A percentile compares a stretch with the other conserved stretches of the same genome.
These are phyloP conservation scores for Bimuria novae-zelandiae DNA, from an alignment of 2,329 filamentous ascomycete species.

Conservation along the genomic window DNA sequence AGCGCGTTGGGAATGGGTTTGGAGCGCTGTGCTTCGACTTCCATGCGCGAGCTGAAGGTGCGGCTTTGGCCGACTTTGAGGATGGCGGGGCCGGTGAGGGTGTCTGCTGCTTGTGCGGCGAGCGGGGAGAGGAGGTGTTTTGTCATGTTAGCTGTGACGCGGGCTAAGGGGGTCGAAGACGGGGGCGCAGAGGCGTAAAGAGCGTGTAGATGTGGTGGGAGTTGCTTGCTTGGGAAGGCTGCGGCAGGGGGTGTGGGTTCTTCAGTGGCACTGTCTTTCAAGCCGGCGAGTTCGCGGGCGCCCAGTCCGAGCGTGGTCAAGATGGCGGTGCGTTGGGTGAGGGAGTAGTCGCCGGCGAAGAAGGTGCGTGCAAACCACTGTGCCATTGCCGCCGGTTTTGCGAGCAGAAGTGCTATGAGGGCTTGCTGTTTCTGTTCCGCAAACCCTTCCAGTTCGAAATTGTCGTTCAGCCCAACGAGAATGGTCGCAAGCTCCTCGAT, in stretches of 20 bases:
- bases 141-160: conserved; percentile 69
- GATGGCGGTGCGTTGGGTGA: conserved; percentile 80
- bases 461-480: conserved; percentile 81
- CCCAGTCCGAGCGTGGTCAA: conserved; percentile 81
- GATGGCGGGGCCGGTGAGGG: conserved; percentile 75
- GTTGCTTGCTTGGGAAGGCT: conserved; percentile 78
- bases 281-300: conserved; percentile 82
- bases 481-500: conserved; percentile 77
- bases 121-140: conserved; percentile 78
- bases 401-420: conserved; percentile 79
- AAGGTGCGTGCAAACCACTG: conserved; percentile 84
- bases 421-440: conserved; percentile 74
- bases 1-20: conserved; percentile 75
- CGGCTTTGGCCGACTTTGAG: conserved; percentile 71
- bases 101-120: conserved; percentile 79
- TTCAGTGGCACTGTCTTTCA: conserved; percentile 61
- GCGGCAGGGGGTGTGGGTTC: conserved; percentile 44
- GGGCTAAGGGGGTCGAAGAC: conserved; percentile 61
- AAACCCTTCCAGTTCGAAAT: conserved; percentile 76
- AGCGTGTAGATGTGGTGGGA: conserved; percentile 74
- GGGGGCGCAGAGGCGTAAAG: conserved; percentile 61
- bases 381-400: conserved; percentile 76
- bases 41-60: conserved; percentile 81
- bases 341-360: conserved; percentile 89
- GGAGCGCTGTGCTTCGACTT: conserved; percentile 63